Evolutionary conservation across 495 filamentous ascomycete species (phyloP).

Genomic region (Tuber magnatum): DNA sequence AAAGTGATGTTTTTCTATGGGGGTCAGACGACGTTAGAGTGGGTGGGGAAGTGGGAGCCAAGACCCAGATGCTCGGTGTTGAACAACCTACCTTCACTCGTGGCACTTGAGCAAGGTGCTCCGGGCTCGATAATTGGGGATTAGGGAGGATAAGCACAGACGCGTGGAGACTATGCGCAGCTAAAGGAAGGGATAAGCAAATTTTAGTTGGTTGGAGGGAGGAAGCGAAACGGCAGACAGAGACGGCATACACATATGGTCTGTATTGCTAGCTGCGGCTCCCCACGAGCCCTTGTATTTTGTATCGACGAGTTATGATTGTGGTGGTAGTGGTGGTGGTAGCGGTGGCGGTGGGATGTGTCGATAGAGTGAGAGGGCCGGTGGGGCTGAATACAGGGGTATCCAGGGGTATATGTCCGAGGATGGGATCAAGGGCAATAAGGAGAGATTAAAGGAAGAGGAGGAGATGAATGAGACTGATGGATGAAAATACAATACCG

Average conservation of each 20-base stretch:
- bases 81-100: conserved; percentile 27
- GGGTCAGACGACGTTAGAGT: conserved; percentile 1
- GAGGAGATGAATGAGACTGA: neutral
- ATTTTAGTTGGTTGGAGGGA: conserved; percentile 12
- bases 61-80: neutral
- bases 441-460: neutral
- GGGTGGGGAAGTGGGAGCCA: neutral
- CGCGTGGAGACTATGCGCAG: conserved; percentile 32
- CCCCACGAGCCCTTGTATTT: conserved; percentile 25
- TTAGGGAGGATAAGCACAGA: conserved; percentile 38
- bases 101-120: conserved; percentile 25
- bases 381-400: neutral
- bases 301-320: conserved; percentile 2
- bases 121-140: conserved; percentile 27
- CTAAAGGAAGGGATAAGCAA: conserved; percentile 7
- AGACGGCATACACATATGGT: conserved; percentile 25
- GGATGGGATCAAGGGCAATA: neutral
- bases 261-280: conserved; percentile 20
- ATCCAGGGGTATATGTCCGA: neutral
- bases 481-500: neutral
- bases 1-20: conserved; percentile 36
- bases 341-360: neutral
- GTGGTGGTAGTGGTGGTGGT: conserved; percentile 2
- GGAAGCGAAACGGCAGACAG: conserved; percentile 13
- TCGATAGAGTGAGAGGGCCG: neutral